phyloP scores from a whole-genome alignment of 2,329 filamentous ascomycete species.

The Diplodia seriata region DNA sequence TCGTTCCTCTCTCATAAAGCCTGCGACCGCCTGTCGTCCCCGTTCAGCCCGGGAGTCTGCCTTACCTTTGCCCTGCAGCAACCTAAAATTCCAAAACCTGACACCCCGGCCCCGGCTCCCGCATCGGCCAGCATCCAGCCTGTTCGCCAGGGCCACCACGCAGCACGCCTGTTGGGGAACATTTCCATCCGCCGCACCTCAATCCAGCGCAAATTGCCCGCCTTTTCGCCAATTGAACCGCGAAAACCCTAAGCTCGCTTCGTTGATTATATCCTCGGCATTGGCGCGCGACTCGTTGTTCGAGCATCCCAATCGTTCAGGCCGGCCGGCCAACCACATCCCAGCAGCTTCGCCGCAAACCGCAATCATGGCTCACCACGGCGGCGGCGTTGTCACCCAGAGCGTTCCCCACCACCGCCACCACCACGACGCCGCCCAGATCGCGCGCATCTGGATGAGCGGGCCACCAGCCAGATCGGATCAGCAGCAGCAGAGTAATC shows the following conservation, averaged over 20 bases:
- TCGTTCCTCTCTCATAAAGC: neutral
- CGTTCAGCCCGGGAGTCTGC: no score
- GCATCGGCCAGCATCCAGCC: slow-evolving; percentile 23
- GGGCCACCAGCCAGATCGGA: slow-evolving; percentile 1
- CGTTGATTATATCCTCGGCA: no score
- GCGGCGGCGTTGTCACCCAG: slow-evolving; percentile 13
- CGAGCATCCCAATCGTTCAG: neutral
- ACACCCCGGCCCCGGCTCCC: slow-evolving; percentile 13
- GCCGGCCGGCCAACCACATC: neutral
- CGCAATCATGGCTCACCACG: slow-evolving; percentile 2
- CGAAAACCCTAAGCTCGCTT: no score
- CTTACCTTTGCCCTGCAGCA: neutral
- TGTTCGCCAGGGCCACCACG: neutral
- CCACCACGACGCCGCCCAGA: slow-evolving; percentile 12
- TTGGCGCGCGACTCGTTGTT: no score
- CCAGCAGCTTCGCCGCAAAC: no score
- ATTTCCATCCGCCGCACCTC: no score
- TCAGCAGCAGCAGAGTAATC: neutral
- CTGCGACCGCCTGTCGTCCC: neutral
- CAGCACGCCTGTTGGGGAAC: neutral
- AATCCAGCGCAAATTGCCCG: no score
- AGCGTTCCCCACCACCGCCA: slow-evolving; percentile 17
- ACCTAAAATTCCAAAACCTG: neutral
- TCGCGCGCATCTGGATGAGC: slow-evolving; percentile 23
- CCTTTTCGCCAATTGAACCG: neutral